Percentiles rank a stretch among this genome's conserved stretches.
phyloP scores from a whole-genome alignment of 2,329 filamentous ascomycete species.

The Dactylellina sp. region DNA sequence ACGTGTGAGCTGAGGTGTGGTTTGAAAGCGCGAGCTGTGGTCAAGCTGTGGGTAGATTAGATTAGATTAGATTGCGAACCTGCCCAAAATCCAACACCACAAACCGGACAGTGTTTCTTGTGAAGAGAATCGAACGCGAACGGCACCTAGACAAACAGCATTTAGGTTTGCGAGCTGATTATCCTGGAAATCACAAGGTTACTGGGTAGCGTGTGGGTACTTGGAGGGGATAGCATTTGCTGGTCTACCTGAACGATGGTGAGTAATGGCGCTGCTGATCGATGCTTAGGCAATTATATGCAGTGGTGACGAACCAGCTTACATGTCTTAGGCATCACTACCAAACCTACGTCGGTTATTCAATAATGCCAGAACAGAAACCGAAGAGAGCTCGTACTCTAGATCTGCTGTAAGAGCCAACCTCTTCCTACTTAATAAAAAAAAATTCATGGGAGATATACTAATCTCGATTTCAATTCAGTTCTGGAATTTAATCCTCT shows the following conservation, averaged over 20 bases:
- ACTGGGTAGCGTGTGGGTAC: too few species aligned
- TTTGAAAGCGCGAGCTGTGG: not conserved
- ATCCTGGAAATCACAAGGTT: too few species aligned
- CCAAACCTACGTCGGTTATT: slow-evolving; percentile 97
- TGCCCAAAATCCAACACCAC: slow-evolving; percentile 52
- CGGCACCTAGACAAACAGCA: too few species aligned
- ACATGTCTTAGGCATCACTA: slow-evolving; percentile 73
- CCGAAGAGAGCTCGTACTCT: slow-evolving; percentile 94
- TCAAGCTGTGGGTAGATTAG: slow-evolving; percentile 45
- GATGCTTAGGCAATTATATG: too few species aligned
- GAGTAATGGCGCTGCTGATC: not conserved
- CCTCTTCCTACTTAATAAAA: too few species aligned
- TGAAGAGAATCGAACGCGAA: too few species aligned
- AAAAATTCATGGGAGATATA: too few species aligned
- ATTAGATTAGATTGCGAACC: slow-evolving; percentile 45
- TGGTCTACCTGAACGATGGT: too few species aligned
- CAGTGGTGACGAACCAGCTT: not conserved
- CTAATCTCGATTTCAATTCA: slow-evolving; percentile 63
- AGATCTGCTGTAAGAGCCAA: slow-evolving; percentile 77
- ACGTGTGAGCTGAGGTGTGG: not conserved
- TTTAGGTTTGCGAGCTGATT: too few species aligned
- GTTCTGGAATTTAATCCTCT: slow-evolving; percentile 98
- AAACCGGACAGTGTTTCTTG: slow-evolving; percentile 18
- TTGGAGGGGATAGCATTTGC: too few species aligned
- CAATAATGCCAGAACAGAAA: slow-evolving; percentile 90